phyloP scores from a whole-genome alignment of 805 yeast species.

The Candida nemodendra region DNA sequence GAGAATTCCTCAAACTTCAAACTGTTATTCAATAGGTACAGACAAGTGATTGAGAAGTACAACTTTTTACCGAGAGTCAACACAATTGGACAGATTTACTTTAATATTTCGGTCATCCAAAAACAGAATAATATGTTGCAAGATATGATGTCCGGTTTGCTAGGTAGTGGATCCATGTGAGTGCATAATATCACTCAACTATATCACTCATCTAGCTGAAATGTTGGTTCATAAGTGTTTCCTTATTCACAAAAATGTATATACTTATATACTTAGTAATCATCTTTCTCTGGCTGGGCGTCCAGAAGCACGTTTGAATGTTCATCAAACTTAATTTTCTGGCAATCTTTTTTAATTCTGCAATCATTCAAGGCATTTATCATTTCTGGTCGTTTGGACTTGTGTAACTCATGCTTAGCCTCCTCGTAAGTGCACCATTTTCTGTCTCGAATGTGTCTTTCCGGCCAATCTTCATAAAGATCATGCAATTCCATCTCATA shows the following conservation, averaged over 20 bases:
- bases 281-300: conserved; percentile 29
- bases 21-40: conserved; percentile 45
- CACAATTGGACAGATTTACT: conserved; percentile 29
- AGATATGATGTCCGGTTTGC: conserved; percentile 73
- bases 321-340: conserved; percentile 22
- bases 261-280: too few species aligned
- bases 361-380: conserved; percentile 61
- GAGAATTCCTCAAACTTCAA: conserved; percentile 41
- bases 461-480: conserved; percentile 74
- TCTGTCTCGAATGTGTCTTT: conserved; percentile 56
- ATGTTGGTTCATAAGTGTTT: too few species aligned
- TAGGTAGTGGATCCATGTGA: conserved; percentile 39
- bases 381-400: conserved; percentile 65
- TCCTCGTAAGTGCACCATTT: conserved; percentile 73
- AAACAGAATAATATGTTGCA: conserved; percentile 58
- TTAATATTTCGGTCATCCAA: conserved; percentile 36
- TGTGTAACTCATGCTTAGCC: conserved; percentile 57
- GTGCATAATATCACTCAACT: background rate
- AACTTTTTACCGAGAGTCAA: conserved; percentile 27
- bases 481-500: conserved; percentile 68
- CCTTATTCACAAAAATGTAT: too few species aligned
- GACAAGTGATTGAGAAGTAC: conserved; percentile 16
- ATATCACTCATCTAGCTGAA: too few species aligned
- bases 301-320: conserved; percentile 27
- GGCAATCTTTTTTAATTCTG: conserved; percentile 41